Conservation (phyloP, 306 rosid genomes). For the Alnus rubra region DNA sequence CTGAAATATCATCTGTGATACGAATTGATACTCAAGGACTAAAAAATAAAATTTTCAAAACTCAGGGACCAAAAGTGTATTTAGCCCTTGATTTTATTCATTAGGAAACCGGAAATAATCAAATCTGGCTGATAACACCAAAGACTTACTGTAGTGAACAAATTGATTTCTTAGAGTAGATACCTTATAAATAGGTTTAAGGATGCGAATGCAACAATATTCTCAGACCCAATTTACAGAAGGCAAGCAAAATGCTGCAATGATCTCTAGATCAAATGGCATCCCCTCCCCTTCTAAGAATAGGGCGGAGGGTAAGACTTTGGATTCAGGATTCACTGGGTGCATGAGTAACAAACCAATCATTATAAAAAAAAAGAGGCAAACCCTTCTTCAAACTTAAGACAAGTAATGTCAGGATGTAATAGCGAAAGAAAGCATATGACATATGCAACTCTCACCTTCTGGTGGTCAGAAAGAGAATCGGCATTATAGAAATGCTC, state of each 20-base stretch:
- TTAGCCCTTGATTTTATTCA: background rate
- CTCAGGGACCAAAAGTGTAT: too few relatives aligned
- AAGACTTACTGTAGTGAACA: background rate
- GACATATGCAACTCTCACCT: constrained; percentile 51
- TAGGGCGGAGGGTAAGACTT: background rate
- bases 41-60: too few relatives aligned
- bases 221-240: background rate
- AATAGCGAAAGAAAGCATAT: constrained; percentile 7
- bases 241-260: background rate
- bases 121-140: background rate
- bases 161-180: background rate
- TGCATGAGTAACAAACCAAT: background rate
- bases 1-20: too few relatives aligned
- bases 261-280: background rate
- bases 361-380: background rate
- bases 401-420: constrained; percentile 10
- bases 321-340: background rate
- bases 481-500: constrained; percentile 82
- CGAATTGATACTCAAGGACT: too few relatives aligned
- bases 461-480: constrained; percentile 84
- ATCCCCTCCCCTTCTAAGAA: background rate
- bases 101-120: background rate
- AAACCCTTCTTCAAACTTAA: constrained; percentile 5
- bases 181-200: background rate
- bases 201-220: background rate